Evolutionary conservation across 495 filamentous ascomycete species (phyloP), one percentile per base, ranked within the genome.

Genomic region (Penicillium maclennaniae): DNA sequence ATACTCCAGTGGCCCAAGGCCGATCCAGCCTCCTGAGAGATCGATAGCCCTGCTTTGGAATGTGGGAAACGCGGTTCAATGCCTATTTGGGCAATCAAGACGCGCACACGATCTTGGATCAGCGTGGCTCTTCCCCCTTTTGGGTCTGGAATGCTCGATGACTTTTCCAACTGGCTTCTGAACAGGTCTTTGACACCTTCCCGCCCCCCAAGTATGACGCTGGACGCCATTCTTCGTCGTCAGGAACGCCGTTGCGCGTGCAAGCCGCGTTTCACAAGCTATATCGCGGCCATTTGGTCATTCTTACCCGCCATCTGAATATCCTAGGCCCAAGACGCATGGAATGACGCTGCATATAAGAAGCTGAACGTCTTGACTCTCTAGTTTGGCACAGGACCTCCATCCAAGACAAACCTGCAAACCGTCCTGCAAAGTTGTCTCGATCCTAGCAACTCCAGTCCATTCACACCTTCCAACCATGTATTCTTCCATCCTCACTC

Each of bases 171-270:
- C 45, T 52, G 49, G 54, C n/a, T 19, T 23, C 19, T 49, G 20
- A 21, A 6, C 27, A 12, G 16, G 19, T 17, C 34, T 42, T 31
- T 62, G 50, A 52, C 54, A 48, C 17, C 28, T 43, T 25, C 61
- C 58, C 51, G 58, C 58, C 61, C 59, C 59, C 61, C 48, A 15
- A 54, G 46, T 58, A 64, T 64, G 61, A 65, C 53, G 61, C 42
- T 10, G 37, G 54, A 52, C 21, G 21, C 27, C 34, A 47, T 46
- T 51, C 53, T 40, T 23, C 43, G 25, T 25, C 27, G 17, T 6
- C 21, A 23, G 26, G 21, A 9, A 28, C 14, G 19, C 34, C 39
- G n/a, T 49, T 12, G 23, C 36, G 44, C 39, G 43, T 49, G 56
- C 40, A 25, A 48, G 10, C 10, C 45, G 43, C 46, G 63, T 54